Conservation (phyloP, 345 rosid species). For the Nasturtium officinale region DNA sequence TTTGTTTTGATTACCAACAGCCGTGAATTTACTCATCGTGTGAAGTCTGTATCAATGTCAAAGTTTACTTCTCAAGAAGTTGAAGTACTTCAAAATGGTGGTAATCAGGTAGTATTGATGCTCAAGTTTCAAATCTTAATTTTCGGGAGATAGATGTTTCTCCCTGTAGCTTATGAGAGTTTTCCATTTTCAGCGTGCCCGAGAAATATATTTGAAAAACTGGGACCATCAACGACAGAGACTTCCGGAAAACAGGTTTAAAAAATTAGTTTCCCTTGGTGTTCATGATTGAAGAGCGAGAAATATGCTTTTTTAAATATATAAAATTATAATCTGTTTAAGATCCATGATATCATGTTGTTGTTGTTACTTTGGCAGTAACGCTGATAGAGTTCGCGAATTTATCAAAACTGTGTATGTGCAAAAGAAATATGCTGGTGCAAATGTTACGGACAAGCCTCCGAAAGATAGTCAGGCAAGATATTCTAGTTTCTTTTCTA, state of each 20-base stretch:
- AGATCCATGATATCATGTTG: conserved; percentile 11
- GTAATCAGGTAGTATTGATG: conserved; percentile 76
- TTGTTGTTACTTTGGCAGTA: conserved; percentile 57
- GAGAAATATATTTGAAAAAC: conserved; percentile 77
- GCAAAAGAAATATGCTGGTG: conserved; percentile 79
- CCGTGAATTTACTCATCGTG: conserved; percentile 98
- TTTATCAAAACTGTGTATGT: conserved; percentile 85
- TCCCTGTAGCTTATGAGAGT: conserved; percentile 25
- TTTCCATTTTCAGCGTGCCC: conserved; percentile 71
- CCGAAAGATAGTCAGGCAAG: conserved; percentile 73
- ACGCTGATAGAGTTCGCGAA: conserved; percentile 70
- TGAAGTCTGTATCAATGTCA: conserved; percentile 97
- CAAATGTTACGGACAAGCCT: conserved; percentile 66
- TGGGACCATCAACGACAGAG: conserved; percentile 93
- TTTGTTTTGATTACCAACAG: conserved; percentile 48
- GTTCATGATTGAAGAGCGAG: conserved; percentile 18
- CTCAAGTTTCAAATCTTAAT: not conserved
- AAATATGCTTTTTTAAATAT: no score
- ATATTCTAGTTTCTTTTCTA: conserved; percentile 10
- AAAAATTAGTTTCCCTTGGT: conserved; percentile 19
- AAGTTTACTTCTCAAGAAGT: conserved; percentile 95
- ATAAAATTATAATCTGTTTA: not conserved
- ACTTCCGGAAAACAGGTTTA: conserved; percentile 82
- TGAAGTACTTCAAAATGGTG: conserved; percentile 94
- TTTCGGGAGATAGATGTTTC: conserved; percentile 28